These are phyloP conservation scores for Angomonas desouzai DNA, from an alignment of 208 protist genomes.

Conservation along the genomic window DNA sequence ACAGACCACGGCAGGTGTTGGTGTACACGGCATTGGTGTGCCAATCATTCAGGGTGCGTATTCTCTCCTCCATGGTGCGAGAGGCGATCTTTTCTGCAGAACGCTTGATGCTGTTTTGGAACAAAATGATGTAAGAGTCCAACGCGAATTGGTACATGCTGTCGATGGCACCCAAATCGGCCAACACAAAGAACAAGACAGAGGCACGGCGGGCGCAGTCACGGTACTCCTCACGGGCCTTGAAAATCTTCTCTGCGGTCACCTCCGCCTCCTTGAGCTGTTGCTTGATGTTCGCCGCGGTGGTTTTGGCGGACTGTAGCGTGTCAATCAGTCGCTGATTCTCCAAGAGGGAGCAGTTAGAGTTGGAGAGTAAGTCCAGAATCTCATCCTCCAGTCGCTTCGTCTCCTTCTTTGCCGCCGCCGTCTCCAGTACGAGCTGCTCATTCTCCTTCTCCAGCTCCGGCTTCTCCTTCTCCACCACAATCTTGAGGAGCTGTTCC, in stretches of 20 bases:
- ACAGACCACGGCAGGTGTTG: conserved; percentile 97
- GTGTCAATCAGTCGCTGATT: conserved; percentile 97
- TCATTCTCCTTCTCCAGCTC: conserved; percentile 98
- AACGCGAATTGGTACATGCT: conserved; percentile 99
- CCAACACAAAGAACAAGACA: conserved; percentile 98
- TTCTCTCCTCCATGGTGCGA: conserved; percentile 88
- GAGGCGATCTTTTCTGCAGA: conserved; percentile 87
- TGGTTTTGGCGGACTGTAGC: conserved; percentile 97
- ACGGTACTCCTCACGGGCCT: conserved; percentile 95
- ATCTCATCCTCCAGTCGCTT: conserved; percentile 98
- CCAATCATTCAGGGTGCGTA: conserved; percentile 94
- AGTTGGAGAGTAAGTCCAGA: conserved; percentile 91
- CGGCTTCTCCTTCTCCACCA: conserved; percentile 96
- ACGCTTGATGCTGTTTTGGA: conserved; percentile 94
- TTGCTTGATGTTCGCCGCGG: conserved; percentile 92
- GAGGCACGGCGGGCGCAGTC: conserved; percentile 93
- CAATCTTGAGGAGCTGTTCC: conserved; percentile 98
- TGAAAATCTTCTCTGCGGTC: conserved; percentile 96
- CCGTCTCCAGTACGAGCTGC: conserved; percentile 94
- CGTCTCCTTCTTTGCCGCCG: conserved; percentile 91
- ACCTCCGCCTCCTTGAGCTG: conserved; percentile 90
- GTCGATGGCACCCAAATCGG: conserved; percentile 96
- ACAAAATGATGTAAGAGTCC: conserved; percentile 97
- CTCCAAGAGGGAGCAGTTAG: conserved; percentile 94
- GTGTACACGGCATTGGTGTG: conserved; percentile 98